phyloP scores from a whole-genome alignment of 305 asterid species.

The Solanum hybrid region DNA sequence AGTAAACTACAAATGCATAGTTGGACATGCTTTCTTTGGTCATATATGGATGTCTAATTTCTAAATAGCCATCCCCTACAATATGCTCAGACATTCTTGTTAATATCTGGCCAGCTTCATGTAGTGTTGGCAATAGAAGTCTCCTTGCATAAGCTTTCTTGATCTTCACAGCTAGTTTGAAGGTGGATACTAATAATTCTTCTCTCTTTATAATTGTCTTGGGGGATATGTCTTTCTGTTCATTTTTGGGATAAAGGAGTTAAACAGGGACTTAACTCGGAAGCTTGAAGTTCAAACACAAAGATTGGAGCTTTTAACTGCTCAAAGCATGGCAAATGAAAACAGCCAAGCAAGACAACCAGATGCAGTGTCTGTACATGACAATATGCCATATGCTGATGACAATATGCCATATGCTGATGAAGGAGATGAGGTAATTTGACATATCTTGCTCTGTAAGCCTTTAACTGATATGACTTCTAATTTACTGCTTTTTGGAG shows the following conservation, averaged over 20 bases:
- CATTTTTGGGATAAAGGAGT: constrained; percentile 40
- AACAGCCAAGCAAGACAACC: constrained; percentile 45
- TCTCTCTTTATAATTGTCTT: background rate
- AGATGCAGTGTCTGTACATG: constrained; percentile 33
- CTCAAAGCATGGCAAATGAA: constrained; percentile 75
- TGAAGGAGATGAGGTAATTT: constrained; percentile 96
- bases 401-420: constrained; percentile 66
- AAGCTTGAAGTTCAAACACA: constrained; percentile 97
- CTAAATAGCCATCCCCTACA: background rate
- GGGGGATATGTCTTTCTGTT: constrained; percentile 1
- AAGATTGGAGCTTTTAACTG: constrained; percentile 82
- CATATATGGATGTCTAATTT: background rate
- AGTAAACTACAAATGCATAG: background rate
- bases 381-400: constrained; percentile 62
- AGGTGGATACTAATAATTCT: background rate
- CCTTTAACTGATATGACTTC: background rate
- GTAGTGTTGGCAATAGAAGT: background rate
- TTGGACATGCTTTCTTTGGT: constrained; percentile 2
- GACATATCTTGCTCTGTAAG: background rate
- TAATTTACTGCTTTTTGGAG: background rate
- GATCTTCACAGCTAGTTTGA: background rate
- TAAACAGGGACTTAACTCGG: constrained; percentile 73
- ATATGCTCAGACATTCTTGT: background rate
- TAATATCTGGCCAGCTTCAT: background rate
- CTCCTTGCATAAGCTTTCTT: background rate